Conservation (phyloP, 257 asterid genomes). For the Ilex asprella region DNA sequence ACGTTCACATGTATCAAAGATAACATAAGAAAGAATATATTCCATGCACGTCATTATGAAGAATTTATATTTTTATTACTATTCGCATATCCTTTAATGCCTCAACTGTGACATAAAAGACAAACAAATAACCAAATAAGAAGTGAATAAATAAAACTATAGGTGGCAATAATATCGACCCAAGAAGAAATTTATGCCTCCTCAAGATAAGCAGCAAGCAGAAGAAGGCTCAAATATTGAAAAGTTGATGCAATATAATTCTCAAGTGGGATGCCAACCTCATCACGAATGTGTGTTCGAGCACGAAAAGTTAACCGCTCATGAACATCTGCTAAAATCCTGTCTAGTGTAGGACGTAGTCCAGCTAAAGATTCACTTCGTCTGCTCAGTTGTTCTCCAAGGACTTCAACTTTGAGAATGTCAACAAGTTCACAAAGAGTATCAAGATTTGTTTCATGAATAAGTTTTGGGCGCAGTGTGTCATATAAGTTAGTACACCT, state of each 20-base stretch:
- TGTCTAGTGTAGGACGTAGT: constrained; percentile 79
- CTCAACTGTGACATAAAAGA: background rate
- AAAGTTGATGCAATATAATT: background rate
- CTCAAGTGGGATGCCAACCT: constrained; percentile 42
- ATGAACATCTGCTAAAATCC: constrained; percentile 93
- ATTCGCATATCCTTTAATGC: no score
- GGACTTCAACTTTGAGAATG: constrained; percentile 89
- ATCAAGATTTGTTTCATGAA: constrained; percentile 96
- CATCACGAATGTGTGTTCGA: constrained; percentile 89
- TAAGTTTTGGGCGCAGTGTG: constrained; percentile 86
- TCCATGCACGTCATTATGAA: background rate
- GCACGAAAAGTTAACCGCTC: constrained; percentile 97
- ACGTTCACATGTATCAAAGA: background rate
- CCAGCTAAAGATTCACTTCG: constrained; percentile 90
- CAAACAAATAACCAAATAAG: no score
- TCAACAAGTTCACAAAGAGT: constrained; percentile 92
- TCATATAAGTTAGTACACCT: constrained; percentile 95
- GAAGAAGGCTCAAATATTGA: no score
- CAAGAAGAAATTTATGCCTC: background rate
- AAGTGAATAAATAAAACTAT: no score
- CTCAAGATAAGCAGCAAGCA: background rate
- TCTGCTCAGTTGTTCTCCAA: constrained; percentile 83
- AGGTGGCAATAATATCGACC: background rate
- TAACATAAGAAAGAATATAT: background rate
- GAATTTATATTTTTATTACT: background rate